Conservation (phyloP, 805 yeast species). For the Candida oleophila region DNA sequence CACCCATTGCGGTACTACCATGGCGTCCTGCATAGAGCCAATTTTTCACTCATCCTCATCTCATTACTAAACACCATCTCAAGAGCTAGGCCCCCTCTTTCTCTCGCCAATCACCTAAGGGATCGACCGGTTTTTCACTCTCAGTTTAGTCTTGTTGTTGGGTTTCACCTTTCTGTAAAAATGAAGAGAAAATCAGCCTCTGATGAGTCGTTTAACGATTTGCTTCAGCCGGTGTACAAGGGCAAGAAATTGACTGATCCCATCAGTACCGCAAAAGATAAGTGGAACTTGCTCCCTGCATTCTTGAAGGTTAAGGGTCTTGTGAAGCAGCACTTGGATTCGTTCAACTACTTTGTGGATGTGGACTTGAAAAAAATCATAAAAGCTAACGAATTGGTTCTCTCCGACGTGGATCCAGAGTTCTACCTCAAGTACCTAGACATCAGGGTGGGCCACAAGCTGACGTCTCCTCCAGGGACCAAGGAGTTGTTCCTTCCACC, state of each 20-base stretch:
- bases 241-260: conserved; percentile 88
- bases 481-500: conserved; percentile 76
- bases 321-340: conserved; percentile 95
- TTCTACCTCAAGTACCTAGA: conserved; percentile 91
- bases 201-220: conserved; percentile 71
- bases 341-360: conserved; percentile 96
- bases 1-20: too few relatives aligned
- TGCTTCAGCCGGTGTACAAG: conserved; percentile 75
- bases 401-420: conserved; percentile 96
- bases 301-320: conserved; percentile 92
- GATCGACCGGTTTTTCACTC: background rate
- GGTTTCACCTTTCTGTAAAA: background rate
- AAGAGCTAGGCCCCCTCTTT: too few relatives aligned
- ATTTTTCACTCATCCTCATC: background rate
- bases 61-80: background rate
- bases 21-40: background rate
- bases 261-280: conserved; percentile 88
- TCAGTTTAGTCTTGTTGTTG: background rate
- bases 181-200: conserved; percentile 6
- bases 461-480: conserved; percentile 47
- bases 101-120: background rate
- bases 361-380: conserved; percentile 90
- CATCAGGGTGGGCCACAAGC: conserved; percentile 83
- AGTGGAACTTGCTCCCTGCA: conserved; percentile 96
- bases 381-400: conserved; percentile 81